Base-by-base conservation (phyloP, 352 stramenopile genomes). In the Globisporangium irregulare region DNA sequence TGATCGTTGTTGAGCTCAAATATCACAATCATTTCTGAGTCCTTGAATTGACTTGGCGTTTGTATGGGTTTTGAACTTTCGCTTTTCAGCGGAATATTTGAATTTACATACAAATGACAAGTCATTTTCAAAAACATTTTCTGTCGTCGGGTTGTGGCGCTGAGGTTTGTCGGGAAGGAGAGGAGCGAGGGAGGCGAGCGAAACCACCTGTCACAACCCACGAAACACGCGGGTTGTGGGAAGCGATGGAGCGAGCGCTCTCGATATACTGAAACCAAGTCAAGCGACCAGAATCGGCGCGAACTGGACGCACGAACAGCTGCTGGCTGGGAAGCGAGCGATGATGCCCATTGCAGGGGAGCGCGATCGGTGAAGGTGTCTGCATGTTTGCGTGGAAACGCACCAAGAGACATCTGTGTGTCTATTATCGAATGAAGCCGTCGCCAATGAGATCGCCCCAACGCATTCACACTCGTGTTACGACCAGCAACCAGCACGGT, bases 271-370 rank as follows among this genome's bases (percentile, higher is more conserved):
- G 29, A 60, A 27, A 60, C 29, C 55, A 60, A 29, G 55, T 46
- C 27, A 60, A 60, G 38, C 18, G 55, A 7, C 2, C 41, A 20
- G 10, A 51, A 12, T 51, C 18, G 43, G 43, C 18, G 1, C 18
- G 29, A 43, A 43, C 55, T 46, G 55, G 27, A 59, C 54, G 27
- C 54, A 59, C 20, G 54, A 14, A 22, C 43, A 51, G 43, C 43
- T 51, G 43, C 18, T 51, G 43, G 43, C 43, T 51, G 15, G 43
- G 43, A 51, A 51, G 43, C 15, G 43, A 51, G 41, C 41, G 41
- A 50, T 50, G 41, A n/a, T 46, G 38, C 38, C 38, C 38, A 46
- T 5, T 46, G 15, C 15, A 50, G 15, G 41, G 9, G n/a, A 22
- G 41, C 41, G 14, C 32, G 32, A 38, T 38, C 32, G 36, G 36